Evolutionary conservation across 1,284 basidiomycete genomes (phyloP), one percentile per base, ranked within the genome.

Genomic region (Rugosomyces carneus): DNA sequence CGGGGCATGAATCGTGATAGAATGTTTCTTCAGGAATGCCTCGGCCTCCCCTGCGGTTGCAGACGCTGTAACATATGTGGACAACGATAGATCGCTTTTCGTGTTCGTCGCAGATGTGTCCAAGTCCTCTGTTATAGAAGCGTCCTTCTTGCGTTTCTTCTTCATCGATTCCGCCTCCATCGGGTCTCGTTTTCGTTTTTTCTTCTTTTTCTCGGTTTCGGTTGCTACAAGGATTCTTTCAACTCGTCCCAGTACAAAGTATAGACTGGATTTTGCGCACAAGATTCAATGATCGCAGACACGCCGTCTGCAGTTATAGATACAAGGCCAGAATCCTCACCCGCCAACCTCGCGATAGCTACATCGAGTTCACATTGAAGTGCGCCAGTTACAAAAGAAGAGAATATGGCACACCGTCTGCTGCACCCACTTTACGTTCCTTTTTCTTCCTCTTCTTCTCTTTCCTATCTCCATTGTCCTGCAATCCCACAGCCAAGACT

Each of bases 11-110:
- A 95, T 82, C 9, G 81, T 85, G 56, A 97, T 81, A 27, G 75
- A 73, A 64, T 95, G 81, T 52, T 80, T 80, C 34, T 66, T 59
- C 27, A 94, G 73, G 70, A 84, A 96, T 0, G 75, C 72, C 24
- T 73, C 69, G 29, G 79, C 70, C 23, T 84, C 75, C 3, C 59
- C 69, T 0, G 63, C 47, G 3, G 67, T 48, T 23, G 70, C 62
- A 32, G 62, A 49, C n/a, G 55, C 36, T 24, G 55, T 29, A 43
- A 24, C 16, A 10, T 54, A 41, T 47, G 51, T 37, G 51, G 54
- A 45, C n/a, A 15, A 3, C 27, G 11, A 29, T 44, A 49, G 42
- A 6, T 29, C 52, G 29, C 41, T 45, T 44, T 40, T 51, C 31
- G 7, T 23, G 21, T 52, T 50, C 11, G 42, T 49, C 8, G 58